Conservation (phyloP, 768 basidiomycete species). For the Pleurotus tuber-regium region DNA sequence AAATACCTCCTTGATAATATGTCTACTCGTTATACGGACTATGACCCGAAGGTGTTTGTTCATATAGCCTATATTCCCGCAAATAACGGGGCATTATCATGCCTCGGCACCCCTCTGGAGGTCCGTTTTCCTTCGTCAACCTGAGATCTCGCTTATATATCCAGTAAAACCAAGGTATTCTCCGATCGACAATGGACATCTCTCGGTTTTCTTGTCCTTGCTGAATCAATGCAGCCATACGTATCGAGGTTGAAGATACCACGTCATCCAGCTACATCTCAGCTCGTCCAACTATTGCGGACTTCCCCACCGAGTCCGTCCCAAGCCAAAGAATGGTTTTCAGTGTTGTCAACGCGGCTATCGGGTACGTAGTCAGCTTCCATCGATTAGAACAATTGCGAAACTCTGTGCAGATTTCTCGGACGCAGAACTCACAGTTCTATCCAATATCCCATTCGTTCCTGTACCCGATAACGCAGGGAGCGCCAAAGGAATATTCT, state of each 20-base stretch:
- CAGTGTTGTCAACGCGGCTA: conserved; percentile 60
- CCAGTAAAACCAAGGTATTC: conserved; percentile 53
- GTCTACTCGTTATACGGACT: conserved; percentile 53
- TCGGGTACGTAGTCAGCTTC: conserved; percentile 40
- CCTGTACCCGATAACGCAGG: conserved; percentile 50
- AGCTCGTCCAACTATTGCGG: conserved; percentile 57
- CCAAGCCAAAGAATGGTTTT: conserved; percentile 66
- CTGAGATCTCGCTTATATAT: not conserved
- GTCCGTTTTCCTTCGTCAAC: conserved; percentile 30
- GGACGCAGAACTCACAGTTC: conserved; percentile 45
- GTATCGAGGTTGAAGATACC: conserved; percentile 65
- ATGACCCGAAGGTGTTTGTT: conserved; percentile 52
- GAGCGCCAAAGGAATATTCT: conserved; percentile 26
- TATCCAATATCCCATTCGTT: conserved; percentile 65
- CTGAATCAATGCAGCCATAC: conserved; percentile 49
- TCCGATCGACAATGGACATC: conserved; percentile 61
- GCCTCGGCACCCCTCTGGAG: conserved; percentile 63
- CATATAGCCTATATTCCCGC: conserved; percentile 81
- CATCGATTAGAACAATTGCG: not conserved
- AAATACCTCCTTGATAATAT: conserved; percentile 83
- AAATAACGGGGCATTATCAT: conserved; percentile 43
- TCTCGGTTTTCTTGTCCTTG: conserved; percentile 75
- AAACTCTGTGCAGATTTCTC: conserved; percentile 49
- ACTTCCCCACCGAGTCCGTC: conserved; percentile 54
- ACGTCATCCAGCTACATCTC: conserved; percentile 63